A percentile compares a stretch with the other conserved stretches of the same genome.
Evolutionary conservation across 2,329 filamentous ascomycete genomes (phyloP).

Genomic region (Fusarium euwallaceae): DNA sequence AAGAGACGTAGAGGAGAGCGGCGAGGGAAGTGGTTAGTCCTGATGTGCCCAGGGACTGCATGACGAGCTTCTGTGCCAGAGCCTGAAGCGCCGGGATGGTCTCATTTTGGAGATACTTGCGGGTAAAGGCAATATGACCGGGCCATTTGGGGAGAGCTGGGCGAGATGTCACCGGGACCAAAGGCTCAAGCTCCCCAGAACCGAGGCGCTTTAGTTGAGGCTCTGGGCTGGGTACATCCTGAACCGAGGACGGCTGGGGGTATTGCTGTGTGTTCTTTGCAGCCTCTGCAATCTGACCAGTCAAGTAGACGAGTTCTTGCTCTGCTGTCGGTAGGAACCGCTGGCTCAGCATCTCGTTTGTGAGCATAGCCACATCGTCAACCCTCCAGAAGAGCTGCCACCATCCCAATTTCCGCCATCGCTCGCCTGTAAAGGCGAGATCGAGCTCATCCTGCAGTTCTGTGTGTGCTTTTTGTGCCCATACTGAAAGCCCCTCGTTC

Average conservation of each 20-base stretch:
- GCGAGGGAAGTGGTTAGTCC: conserved; percentile 70
- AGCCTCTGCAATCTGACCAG: conserved; percentile 77
- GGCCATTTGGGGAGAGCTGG: conserved; percentile 71
- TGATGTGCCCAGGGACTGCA: conserved; percentile 81
- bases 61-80: conserved; percentile 78
- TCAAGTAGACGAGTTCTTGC: conserved; percentile 83
- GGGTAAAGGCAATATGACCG: conserved; percentile 77
- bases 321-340: conserved; percentile 85
- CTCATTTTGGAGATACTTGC: conserved; percentile 74
- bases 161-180: conserved; percentile 39
- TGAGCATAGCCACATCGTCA: conserved; percentile 89
- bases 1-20: conserved; percentile 69
- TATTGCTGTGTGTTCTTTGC: conserved; percentile 50
- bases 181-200: conserved; percentile 43
- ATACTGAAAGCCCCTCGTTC: conserved; percentile 72
- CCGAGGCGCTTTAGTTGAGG: conserved; percentile 37
- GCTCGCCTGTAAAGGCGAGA: conserved; percentile 78
- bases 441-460: conserved; percentile 87
- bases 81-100: conserved; percentile 80
- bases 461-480: conserved; percentile 84
- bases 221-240: not conserved
- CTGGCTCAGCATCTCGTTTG: conserved; percentile 80
- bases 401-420: conserved; percentile 88
- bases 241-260: conserved; percentile 51
- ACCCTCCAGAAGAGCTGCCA: conserved; percentile 97